Percentiles rank a stretch among this genome's conserved stretches.
phyloP scores from a whole-genome alignment of 2,329 filamentous ascomycete genomes.

The Talaromyces sp. region DNA sequence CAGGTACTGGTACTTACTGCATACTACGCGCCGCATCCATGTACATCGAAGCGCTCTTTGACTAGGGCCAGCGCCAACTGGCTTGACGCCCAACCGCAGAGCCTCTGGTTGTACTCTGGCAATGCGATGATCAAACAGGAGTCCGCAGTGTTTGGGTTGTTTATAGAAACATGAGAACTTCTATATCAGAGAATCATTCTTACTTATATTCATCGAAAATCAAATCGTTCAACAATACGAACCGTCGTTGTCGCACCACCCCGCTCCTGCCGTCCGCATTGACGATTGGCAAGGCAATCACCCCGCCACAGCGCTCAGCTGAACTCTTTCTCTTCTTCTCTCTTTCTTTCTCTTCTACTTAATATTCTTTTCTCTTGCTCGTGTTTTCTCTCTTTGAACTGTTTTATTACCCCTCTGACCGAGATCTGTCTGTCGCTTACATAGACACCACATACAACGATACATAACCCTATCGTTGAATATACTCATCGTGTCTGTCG shows the following conservation, averaged over 20 bases:
- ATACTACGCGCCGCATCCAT: neutral
- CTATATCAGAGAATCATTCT: too few species aligned
- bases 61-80: constrained; percentile 1
- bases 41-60: neutral
- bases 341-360: neutral
- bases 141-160: neutral
- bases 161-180: neutral
- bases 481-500: neutral
- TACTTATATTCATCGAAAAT: too few species aligned
- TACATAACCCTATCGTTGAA: neutral
- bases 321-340: constrained; percentile 1
- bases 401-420: neutral
- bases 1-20: neutral
- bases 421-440: neutral
- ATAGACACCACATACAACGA: neutral
- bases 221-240: too few species aligned
- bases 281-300: constrained; percentile 1
- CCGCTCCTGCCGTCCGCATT: constrained; percentile 7
- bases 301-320: constrained; percentile 12
- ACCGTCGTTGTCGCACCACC: neutral
- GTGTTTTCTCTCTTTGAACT: neutral
- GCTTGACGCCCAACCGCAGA: constrained; percentile 11
- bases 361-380: neutral
- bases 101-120: constrained; percentile 4
- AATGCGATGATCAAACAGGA: neutral